Conservation (phyloP, 345 rosid species). For the Populus deltoides region DNA sequence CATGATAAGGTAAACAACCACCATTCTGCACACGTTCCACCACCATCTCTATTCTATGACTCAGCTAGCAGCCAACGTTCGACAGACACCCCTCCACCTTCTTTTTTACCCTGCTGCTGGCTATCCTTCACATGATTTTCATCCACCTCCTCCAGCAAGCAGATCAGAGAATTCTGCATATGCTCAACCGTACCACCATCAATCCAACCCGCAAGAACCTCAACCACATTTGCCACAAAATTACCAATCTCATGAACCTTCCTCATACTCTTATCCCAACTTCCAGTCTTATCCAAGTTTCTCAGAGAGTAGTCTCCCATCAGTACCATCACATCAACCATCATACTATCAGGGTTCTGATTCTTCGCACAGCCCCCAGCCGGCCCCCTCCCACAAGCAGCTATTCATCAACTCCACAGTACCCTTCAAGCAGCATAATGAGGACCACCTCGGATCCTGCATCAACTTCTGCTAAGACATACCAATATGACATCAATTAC, state of each 20-base stretch:
- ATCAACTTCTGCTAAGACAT: constrained; percentile 40
- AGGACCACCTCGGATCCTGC: constrained; percentile 43
- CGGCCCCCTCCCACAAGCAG: constrained; percentile 55
- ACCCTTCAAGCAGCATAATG: constrained; percentile 47
- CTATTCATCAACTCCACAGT: constrained; percentile 48
- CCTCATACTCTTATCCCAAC: constrained; percentile 61
- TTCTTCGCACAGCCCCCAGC: constrained; percentile 47
- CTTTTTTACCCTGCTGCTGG: constrained; percentile 36
- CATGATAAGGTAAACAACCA: constrained; percentile 36
- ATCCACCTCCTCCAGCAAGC: constrained; percentile 46
- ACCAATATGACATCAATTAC: constrained; percentile 75
- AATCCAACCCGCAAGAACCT: constrained; percentile 53
- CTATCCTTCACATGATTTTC: constrained; percentile 58
- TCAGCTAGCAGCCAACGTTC: constrained; percentile 16
- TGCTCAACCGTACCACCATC: constrained; percentile 55
- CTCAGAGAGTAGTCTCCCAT: constrained; percentile 70
- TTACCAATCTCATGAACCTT: constrained; percentile 55
- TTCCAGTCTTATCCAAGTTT: constrained; percentile 93
- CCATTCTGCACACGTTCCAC: constrained; percentile 40
- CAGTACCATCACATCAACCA: constrained; percentile 58
- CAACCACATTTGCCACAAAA: constrained; percentile 53
- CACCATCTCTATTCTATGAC: constrained; percentile 19
- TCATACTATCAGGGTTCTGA: constrained; percentile 71
- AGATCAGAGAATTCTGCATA: constrained; percentile 42
- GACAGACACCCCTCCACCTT: constrained; percentile 30